Base-by-base conservation (phyloP, 129 eudicot genomes). In the Centella asiatica region DNA sequence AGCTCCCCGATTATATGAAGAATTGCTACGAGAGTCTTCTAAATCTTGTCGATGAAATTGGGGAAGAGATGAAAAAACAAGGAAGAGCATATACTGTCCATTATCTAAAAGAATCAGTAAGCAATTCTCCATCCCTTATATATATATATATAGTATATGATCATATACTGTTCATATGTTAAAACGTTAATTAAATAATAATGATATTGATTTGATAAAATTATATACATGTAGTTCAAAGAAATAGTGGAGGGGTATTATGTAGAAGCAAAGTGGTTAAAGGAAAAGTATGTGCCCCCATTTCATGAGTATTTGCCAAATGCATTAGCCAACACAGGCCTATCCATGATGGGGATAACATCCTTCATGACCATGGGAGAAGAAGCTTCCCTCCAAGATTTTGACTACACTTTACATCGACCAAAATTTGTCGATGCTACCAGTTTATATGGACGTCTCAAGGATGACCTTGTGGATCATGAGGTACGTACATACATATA, bases 261-360 rank as follows among this genome's bases (percentile, higher is more conserved):
- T 62, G 19, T 24, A 5, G 74, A 74, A 47, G 74, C 79, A 9
- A 68, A 74, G 50, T 75, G 80, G 82, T 61, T 60, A 9, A 49
- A 67, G 4, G 42, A 72, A 40, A 57, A 62, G 0, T 19, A 59
- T 25, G 48, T 61, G 34, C 74, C 81, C 0, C 37, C 74, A 18
- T 71, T 58, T 24, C 55, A 64, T 7, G 81, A 77, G 25, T 77
- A 77, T 47, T 36, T 77, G 60, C 23, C 23, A 5, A 71, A 70
- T 61, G 75, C 39, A 29, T 8, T 22, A 1, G 20, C 44, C 24
- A 49, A 57, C 7, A 42, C 64, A n/a, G 53, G 64, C 9, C 32
- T 27, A 24, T 18, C 10, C 19, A 18, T 40, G 31, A 53, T 58
- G 0, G 13, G 33, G 31, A 23, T 61, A 1, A 53, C 80, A 31